Conservation (phyloP, 306 rosid species). For the Lablab purpureus region DNA sequence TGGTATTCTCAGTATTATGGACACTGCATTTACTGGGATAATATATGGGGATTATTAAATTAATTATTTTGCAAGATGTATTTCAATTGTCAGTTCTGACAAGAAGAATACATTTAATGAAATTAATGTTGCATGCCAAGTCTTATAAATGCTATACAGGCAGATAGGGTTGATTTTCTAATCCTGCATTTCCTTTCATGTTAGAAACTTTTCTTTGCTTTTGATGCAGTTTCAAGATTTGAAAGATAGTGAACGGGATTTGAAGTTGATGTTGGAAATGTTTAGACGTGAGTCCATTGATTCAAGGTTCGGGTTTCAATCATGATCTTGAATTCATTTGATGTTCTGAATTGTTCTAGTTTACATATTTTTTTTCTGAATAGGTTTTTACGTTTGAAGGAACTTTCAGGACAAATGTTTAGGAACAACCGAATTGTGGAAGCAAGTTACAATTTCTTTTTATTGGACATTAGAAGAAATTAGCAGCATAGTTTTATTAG, state of each 20-base stretch:
- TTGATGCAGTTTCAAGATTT: slow-evolving; percentile 73
- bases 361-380: slow-evolving; percentile 1
- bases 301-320: slow-evolving; percentile 68
- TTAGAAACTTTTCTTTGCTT: slow-evolving; percentile 10
- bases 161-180: neutral
- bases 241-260: slow-evolving; percentile 63
- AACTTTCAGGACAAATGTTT: neutral
- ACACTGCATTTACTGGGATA: slow-evolving; percentile 20
- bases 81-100: slow-evolving; percentile 1
- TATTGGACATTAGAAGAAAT: neutral
- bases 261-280: slow-evolving; percentile 81
- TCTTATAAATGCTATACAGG: slow-evolving; percentile 8
- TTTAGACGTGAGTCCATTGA: slow-evolving; percentile 86
- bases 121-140: neutral
- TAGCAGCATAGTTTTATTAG: neutral
- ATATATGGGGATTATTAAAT: slow-evolving; percentile 21
- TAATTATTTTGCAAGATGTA: neutral
- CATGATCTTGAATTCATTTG: slow-evolving; percentile 38
- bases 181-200: slow-evolving; percentile 22
- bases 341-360: slow-evolving; percentile 4
- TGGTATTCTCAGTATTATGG: neutral
- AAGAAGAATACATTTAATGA: neutral
- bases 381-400: neutral
- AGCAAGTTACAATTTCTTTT: neutral
- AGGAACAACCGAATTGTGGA: neutral